Evolutionary conservation across 495 filamentous ascomycete species (phyloP).

Genomic region (Elasticomyces elasticus): DNA sequence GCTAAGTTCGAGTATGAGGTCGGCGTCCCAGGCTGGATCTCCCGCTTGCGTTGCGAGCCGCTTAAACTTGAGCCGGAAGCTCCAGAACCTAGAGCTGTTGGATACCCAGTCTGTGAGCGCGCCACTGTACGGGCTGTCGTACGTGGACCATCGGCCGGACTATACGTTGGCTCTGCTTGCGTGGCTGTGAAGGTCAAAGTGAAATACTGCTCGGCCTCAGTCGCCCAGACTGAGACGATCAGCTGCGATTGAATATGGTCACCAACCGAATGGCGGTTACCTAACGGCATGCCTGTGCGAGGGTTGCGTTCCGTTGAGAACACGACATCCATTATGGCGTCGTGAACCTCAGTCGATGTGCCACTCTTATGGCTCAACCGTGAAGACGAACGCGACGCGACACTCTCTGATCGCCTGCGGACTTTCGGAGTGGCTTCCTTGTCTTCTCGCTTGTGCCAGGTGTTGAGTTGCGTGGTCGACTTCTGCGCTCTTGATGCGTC

Average conservation of each 20-base stretch:
- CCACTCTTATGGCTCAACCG: slow-evolving; percentile 36
- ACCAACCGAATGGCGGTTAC: slow-evolving; percentile 24
- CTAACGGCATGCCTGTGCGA: slow-evolving; percentile 13
- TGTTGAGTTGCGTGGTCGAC: slow-evolving; percentile 13
- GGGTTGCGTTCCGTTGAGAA: slow-evolving; percentile 32
- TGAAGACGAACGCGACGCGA: slow-evolving; percentile 17
- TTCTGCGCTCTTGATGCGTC: slow-evolving; percentile 19
- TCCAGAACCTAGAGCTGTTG: slow-evolving; percentile 14
- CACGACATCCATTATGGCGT: slow-evolving; percentile 49
- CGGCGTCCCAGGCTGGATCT: not conserved
- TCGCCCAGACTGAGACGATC: slow-evolving; percentile 56
- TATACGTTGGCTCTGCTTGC: slow-evolving; percentile 31
- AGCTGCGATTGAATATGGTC: slow-evolving; percentile 46
- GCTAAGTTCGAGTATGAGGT: not conserved
- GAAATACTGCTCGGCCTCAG: slow-evolving; percentile 50
- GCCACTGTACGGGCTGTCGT: slow-evolving; percentile 24
- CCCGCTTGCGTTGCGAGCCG: slow-evolving; percentile 18
- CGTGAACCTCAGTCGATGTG: slow-evolving; percentile 16
- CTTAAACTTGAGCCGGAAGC: slow-evolving; percentile 24
- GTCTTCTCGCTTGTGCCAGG: slow-evolving; percentile 4
- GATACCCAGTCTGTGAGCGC: slow-evolving; percentile 16
- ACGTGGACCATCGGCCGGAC: slow-evolving; percentile 12
- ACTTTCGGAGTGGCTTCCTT: not conserved
- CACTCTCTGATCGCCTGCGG: not conserved
- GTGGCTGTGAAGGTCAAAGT: slow-evolving; percentile 52